phyloP scores from a whole-genome alignment of 768 basidiomycete species.

The Russula sp. region DNA sequence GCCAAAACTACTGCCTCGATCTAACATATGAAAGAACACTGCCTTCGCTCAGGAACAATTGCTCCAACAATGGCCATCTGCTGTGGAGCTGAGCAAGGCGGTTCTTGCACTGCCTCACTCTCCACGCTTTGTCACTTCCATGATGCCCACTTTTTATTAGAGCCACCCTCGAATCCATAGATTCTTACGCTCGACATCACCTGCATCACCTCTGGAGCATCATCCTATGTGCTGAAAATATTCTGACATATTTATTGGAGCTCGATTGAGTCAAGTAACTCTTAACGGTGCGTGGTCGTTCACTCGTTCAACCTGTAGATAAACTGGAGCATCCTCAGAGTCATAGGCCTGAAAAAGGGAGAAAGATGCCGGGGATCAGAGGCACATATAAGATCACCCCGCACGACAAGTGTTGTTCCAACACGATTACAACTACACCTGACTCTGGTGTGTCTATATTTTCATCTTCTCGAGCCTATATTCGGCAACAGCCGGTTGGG shows the following conservation, averaged over 20 bases:
- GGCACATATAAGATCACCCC: not conserved
- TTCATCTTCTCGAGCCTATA: too few species aligned
- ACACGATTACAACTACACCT: not conserved
- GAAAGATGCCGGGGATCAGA: not conserved
- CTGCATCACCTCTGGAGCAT: not conserved
- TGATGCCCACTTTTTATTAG: not conserved
- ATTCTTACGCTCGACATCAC: not conserved
- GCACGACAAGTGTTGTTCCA: not conserved
- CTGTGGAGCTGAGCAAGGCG: conserved; percentile 4
- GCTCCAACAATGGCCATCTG: conserved; percentile 4
- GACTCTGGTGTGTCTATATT: conserved; percentile 2
- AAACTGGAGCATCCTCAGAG: not conserved
- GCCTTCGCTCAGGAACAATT: not conserved
- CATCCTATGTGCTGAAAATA: too few species aligned
- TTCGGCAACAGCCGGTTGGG: conserved; percentile 16
- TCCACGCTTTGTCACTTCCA: not conserved
- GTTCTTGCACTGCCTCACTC: not conserved
- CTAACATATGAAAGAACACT: too few species aligned
- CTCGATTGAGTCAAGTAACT: not conserved
- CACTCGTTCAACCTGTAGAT: too few species aligned
- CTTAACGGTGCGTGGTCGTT: not conserved
- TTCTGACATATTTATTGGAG: not conserved
- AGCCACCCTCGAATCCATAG: not conserved
- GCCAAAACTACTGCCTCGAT: too few species aligned
- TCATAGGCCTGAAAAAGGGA: not conserved